These are phyloP conservation scores for Zygosaccharomyces sapae DNA, from an alignment of 1,139 yeast genomes.

Conservation along the genomic window DNA sequence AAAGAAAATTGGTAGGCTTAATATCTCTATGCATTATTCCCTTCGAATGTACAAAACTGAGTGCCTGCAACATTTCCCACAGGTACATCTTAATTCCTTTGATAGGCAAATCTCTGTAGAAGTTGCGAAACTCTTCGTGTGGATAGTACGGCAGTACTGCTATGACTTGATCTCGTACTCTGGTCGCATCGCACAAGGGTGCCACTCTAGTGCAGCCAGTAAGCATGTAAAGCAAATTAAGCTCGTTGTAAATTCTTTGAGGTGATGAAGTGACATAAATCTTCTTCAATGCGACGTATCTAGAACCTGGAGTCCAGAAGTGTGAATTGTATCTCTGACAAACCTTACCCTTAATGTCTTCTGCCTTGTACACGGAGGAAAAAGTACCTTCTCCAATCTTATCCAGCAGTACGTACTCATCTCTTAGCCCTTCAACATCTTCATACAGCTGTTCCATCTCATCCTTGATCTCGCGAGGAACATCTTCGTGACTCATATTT, in stretches of 20 bases:
- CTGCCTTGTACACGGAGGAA: slow-evolving; percentile 85
- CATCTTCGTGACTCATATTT: slow-evolving; percentile 17
- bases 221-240: slow-evolving; percentile 66
- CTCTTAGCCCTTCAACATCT: slow-evolving; percentile 58
- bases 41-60: slow-evolving; percentile 69
- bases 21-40: slow-evolving; percentile 84
- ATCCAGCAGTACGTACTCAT: slow-evolving; percentile 63
- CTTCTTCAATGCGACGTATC: slow-evolving; percentile 82
- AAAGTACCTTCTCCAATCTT: slow-evolving; percentile 91
- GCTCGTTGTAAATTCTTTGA: slow-evolving; percentile 79
- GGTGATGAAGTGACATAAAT: slow-evolving; percentile 93
- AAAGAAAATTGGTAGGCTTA: slow-evolving; percentile 84
- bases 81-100: slow-evolving; percentile 77
- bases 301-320: slow-evolving; percentile 40
- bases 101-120: slow-evolving; percentile 73
- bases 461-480: slow-evolving; percentile 47
- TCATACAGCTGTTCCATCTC: slow-evolving; percentile 64
- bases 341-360: slow-evolving; percentile 44
- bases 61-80: slow-evolving; percentile 71
- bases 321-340: slow-evolving; percentile 28
- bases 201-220: slow-evolving; percentile 73
- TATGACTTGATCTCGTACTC: slow-evolving; percentile 86
- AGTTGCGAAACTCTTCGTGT: slow-evolving; percentile 86
- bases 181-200: slow-evolving; percentile 79
- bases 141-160: slow-evolving; percentile 90